A percentile compares a stretch with the other conserved stretches of the same genome.
Evolutionary conservation across 805 yeast species (phyloP).

Genomic region (Starmerella stellata): DNA sequence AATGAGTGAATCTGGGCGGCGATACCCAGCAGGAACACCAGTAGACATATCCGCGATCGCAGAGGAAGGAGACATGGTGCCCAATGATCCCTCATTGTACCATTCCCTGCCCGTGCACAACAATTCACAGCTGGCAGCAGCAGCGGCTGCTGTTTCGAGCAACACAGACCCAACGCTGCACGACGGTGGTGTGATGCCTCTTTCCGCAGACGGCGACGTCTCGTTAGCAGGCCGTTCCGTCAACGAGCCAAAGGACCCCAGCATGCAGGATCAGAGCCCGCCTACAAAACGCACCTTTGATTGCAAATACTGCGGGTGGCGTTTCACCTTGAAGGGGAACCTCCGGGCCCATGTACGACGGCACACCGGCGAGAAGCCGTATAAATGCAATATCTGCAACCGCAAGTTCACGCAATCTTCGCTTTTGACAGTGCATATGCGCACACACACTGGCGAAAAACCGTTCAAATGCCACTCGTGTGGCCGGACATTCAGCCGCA

Average conservation of each 20-base stretch:
- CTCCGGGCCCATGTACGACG: conserved; percentile 65
- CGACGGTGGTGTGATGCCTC: background rate
- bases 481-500: conserved; percentile 72
- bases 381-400: conserved; percentile 49
- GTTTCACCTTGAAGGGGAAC: conserved; percentile 63
- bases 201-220: background rate
- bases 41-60: background rate
- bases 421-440: conserved; percentile 62
- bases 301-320: conserved; percentile 51
- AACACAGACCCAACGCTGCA: conserved; percentile 5
- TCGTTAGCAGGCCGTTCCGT: too few species aligned
- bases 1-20: background rate
- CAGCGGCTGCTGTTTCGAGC: conserved; percentile 4
- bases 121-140: conserved; percentile 1
- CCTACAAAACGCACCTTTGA: conserved; percentile 49
- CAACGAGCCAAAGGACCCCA: background rate
- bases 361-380: conserved; percentile 89
- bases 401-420: conserved; percentile 72
- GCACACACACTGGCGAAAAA: conserved; percentile 82
- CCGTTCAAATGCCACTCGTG: conserved; percentile 70
- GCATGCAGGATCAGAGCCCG: conserved; percentile 60
- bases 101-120: background rate
- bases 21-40: background rate
- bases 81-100: background rate
- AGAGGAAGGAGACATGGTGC: background rate